Conservation (phyloP, 2,329 filamentous ascomycete genomes). For the Pseudocercospora eumusae region DNA sequence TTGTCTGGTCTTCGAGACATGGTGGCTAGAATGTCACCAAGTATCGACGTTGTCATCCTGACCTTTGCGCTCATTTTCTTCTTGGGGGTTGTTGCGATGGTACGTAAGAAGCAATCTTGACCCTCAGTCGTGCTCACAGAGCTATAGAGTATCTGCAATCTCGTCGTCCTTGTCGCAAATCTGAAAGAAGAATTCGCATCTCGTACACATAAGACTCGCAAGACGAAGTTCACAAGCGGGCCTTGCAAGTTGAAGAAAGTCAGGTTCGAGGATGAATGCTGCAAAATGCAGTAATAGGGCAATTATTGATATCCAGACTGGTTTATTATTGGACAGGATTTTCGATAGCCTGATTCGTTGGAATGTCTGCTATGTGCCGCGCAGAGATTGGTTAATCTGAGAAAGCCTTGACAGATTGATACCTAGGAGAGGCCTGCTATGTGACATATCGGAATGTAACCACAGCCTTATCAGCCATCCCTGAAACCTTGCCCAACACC, state of each 20-base stretch:
- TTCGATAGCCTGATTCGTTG: neutral
- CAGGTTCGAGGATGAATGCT: constrained; percentile 1
- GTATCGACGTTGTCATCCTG: neutral
- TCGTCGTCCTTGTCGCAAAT: neutral
- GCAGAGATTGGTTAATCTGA: too few species aligned
- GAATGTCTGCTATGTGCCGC: too few species aligned
- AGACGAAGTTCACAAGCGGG: neutral
- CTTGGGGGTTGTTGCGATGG: neutral
- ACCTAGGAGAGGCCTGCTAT: neutral
- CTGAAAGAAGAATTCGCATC: neutral
- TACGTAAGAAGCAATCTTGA: neutral
- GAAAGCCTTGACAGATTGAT: neutral
- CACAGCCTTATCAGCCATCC: neutral
- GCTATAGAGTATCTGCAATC: neutral
- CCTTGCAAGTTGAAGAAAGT: neutral
- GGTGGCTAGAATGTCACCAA: neutral
- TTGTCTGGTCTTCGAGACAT: neutral
- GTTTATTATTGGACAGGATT: neutral
- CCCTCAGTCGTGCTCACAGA: neutral
- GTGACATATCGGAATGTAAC: neutral
- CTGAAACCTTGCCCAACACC: neutral
- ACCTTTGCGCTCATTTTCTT: neutral
- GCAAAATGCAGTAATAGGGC: neutral
- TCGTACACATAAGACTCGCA: neutral
- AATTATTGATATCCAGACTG: neutral